phyloP scores from a whole-genome alignment of 345 rosid species.

The Brassica cretica region DNA sequence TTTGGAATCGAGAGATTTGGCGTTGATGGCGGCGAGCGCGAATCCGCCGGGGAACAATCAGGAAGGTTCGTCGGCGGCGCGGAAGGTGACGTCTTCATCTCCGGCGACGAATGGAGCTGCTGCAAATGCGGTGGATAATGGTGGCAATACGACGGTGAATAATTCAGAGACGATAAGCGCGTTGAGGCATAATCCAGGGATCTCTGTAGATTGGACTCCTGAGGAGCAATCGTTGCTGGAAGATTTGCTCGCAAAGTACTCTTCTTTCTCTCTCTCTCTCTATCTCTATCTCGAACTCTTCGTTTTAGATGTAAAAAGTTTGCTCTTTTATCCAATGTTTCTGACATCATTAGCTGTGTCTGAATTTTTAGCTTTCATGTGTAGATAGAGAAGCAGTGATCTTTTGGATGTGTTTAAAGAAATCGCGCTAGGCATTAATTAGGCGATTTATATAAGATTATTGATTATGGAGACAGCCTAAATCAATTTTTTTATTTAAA shows the following conservation, averaged over 20 bases:
- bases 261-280: not conserved
- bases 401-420: too few species aligned
- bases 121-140: constrained; percentile 50
- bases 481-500: too few species aligned
- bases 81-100: constrained; percentile 34
- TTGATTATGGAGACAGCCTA: too few species aligned
- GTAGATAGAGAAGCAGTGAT: too few species aligned
- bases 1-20: not conserved
- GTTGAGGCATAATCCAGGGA: constrained; percentile 67
- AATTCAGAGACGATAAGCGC: constrained; percentile 48
- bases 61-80: constrained; percentile 48
- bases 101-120: constrained; percentile 43
- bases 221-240: constrained; percentile 75
- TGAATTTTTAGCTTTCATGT: too few species aligned
- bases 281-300: not conserved
- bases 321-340: too few species aligned
- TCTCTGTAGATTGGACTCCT: constrained; percentile 62
- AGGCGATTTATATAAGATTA: too few species aligned
- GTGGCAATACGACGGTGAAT: constrained; percentile 34
- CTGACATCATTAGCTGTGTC: too few species aligned
- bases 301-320: not conserved
- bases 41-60: constrained; percentile 58
- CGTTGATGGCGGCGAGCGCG: constrained; percentile 67
- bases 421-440: not conserved
- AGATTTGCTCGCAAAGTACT: constrained; percentile 64